phyloP scores from a whole-genome alignment of 495 filamentous ascomycete genomes.

The Podospora pseudopauciseta region DNA sequence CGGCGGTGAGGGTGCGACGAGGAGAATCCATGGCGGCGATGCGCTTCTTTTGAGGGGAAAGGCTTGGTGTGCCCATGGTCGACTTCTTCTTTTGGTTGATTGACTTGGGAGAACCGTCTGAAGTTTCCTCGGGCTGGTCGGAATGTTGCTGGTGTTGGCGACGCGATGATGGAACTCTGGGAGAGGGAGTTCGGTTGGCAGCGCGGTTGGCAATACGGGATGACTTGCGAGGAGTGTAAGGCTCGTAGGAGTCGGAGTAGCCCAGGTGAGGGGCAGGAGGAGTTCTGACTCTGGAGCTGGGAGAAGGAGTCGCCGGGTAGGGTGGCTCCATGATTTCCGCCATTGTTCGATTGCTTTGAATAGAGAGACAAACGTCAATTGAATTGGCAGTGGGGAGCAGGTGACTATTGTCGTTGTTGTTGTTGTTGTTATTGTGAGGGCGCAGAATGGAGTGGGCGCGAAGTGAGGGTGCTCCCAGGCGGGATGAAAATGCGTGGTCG shows the following conservation, averaged over 20 bases:
- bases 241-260: constrained; percentile 65
- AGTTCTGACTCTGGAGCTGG: constrained; percentile 58
- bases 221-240: constrained; percentile 59
- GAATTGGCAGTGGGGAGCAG: not conserved
- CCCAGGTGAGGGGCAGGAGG: constrained; percentile 74
- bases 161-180: constrained; percentile 32
- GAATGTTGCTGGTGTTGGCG: constrained; percentile 7
- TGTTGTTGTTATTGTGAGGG: not conserved
- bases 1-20: constrained; percentile 38
- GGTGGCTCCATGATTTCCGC: constrained; percentile 14
- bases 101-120: constrained; percentile 31
- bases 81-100: constrained; percentile 15
- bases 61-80: constrained; percentile 40
- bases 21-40: constrained; percentile 32
- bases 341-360: constrained; percentile 9
- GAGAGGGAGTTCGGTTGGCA: constrained; percentile 42
- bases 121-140: constrained; percentile 24
- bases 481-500: not conserved
- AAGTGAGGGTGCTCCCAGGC: not conserved
- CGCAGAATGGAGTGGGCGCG: no score
- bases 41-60: constrained; percentile 54
- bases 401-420: not conserved
- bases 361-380: not conserved
- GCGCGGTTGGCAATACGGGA: constrained; percentile 46
- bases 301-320: constrained; percentile 46